Evolutionary conservation across 176 grass and related monocot genomes (phyloP).

Genomic region (barley (Hordeum vulgare)): MorexV3_pseudomolecules_assembly NC_058519.1:521247549-521248048

Average conservation of each 20-base stretch:
- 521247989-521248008: constrained; percentile 21
- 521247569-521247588: constrained; percentile 29
- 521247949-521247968: constrained; percentile 33
- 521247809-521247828: constrained; percentile 13
- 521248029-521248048: constrained; percentile 19
- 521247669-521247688: constrained; percentile 33
- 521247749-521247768: constrained; percentile 27
- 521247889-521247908: constrained; percentile 31
- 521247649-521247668: constrained; percentile 42
- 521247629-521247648: constrained; percentile 56
- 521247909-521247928: constrained; percentile 30
- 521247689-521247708: constrained; percentile 51
- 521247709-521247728: constrained; percentile 77
- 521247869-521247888: constrained; percentile 15
- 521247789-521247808: constrained; percentile 27
- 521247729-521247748: constrained; percentile 53
- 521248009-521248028: constrained; percentile 24
- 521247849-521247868: constrained; percentile 17
- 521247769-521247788: constrained; percentile 29
- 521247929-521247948: constrained; percentile 26
- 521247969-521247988: constrained; percentile 27
- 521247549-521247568: constrained; percentile 12
- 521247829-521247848: constrained; percentile 30
- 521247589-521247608: constrained; percentile 37
- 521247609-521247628: constrained; percentile 47